Evolutionary conservation across 768 basidiomycete species (phyloP).

Genomic region (Cystoderma amianthinum): DNA sequence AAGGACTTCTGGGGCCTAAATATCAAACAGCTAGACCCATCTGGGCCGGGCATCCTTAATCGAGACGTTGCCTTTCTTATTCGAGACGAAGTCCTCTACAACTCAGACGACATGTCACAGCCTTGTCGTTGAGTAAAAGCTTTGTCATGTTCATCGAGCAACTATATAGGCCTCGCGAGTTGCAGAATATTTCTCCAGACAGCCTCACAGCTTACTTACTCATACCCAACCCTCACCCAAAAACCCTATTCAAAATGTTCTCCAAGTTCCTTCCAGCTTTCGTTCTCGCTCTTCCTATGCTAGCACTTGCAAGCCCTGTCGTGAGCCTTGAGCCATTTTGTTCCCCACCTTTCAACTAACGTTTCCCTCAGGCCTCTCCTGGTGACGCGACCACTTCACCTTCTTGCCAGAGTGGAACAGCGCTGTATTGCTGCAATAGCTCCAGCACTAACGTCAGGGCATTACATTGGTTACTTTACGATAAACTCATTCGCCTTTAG

Average conservation of each 20-base stretch:
- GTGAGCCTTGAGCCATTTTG: constrained; percentile 8
- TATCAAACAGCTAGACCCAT: too few relatives aligned
- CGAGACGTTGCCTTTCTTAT: background rate
- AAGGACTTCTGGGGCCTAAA: too few relatives aligned
- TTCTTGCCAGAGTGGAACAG: background rate
- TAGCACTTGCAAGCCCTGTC: constrained; percentile 16
- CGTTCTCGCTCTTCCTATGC: constrained; percentile 16
- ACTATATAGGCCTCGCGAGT: background rate
- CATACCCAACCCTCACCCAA: background rate
- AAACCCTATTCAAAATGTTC: constrained; percentile 7
- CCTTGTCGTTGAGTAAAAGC: background rate
- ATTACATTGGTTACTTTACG: background rate
- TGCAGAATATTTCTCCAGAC: background rate
- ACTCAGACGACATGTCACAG: background rate
- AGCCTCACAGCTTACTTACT: constrained; percentile 1
- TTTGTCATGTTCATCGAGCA: background rate
- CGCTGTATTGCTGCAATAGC: background rate
- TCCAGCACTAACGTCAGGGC: background rate
- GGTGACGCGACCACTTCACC: background rate
- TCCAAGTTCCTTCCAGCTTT: constrained; percentile 7
- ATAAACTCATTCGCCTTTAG: background rate
- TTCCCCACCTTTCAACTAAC: background rate
- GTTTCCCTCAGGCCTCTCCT: background rate
- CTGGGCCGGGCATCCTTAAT: too few relatives aligned
- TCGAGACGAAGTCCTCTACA: background rate